A percentile compares a stretch with the other conserved stretches of the same genome.
phyloP scores from a whole-genome alignment of 1,284 basidiomycete genomes.

The Ceratobasidium sp. region DNA sequence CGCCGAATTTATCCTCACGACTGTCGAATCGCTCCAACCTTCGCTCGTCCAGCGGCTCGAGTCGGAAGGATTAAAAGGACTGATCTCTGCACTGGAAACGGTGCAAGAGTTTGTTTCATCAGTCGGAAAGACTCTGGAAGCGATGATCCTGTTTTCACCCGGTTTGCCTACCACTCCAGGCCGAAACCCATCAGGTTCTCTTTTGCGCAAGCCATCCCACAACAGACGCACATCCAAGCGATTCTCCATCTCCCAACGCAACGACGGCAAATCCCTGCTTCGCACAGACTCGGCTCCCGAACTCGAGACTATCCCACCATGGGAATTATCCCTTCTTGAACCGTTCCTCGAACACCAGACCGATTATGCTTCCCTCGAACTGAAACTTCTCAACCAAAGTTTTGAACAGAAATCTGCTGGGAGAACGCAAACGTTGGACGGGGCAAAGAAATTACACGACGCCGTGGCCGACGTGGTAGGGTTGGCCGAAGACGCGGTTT shows the following conservation, averaged over 20 bases:
- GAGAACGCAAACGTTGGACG: constrained; percentile 57
- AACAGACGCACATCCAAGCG: constrained; percentile 47
- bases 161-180: constrained; percentile 7
- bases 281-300: constrained; percentile 20
- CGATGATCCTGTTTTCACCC: constrained; percentile 55
- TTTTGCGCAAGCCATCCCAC: constrained; percentile 45
- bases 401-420: constrained; percentile 50
- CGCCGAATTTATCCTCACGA: constrained; percentile 80
- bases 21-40: constrained; percentile 77
- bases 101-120: constrained; percentile 82
- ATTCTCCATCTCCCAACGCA: constrained; percentile 43
- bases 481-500: constrained; percentile 79
- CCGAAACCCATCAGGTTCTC: constrained; percentile 3
- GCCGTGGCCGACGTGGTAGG: constrained; percentile 73
- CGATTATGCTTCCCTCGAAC: constrained; percentile 81
- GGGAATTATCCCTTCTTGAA: constrained; percentile 90
- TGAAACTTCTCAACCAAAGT: constrained; percentile 65
- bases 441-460: constrained; percentile 73
- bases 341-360: constrained; percentile 90
- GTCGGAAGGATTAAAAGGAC: constrained; percentile 70
- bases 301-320: constrained; percentile 53
- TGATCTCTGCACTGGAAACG: constrained; percentile 72
- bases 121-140: constrained; percentile 78
- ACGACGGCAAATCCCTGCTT: constrained; percentile 51
- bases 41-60: constrained; percentile 79